Conservation (phyloP, 495 filamentous ascomycete genomes). For the Clavariopsis aquatica region DNA sequence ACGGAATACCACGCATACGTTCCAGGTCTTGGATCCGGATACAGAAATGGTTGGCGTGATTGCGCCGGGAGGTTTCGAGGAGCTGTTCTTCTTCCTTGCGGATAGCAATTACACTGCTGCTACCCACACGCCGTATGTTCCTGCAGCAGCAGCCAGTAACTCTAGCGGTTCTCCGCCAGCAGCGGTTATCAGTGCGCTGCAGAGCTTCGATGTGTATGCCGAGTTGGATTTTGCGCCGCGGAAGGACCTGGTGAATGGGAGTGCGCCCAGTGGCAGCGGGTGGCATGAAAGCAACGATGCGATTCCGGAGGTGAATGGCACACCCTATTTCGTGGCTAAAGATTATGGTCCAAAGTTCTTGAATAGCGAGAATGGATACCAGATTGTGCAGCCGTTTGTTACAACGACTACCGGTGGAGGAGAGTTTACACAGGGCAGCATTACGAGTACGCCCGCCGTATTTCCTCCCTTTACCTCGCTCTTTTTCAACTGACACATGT, state of each 20-base stretch:
- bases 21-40: slow-evolving; percentile 7
- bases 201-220: slow-evolving; percentile 7
- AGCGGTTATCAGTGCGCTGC: not conserved
- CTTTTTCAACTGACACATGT: not conserved
- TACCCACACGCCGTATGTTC: not conserved
- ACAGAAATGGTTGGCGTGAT: not conserved
- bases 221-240: not conserved
- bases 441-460: not conserved
- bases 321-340: slow-evolving; percentile 6
- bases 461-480: not conserved
- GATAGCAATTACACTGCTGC: not conserved
- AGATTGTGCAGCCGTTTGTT: slow-evolving; percentile 13
- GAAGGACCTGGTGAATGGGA: not conserved
- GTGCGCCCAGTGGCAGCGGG: not conserved
- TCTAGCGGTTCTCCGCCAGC: not conserved
- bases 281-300: not conserved
- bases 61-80: not conserved
- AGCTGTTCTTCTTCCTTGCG: slow-evolving; percentile 10
- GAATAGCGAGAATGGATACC: slow-evolving; percentile 1
- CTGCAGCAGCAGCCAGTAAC: not conserved
- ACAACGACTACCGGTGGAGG: not conserved
- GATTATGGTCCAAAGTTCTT: slow-evolving; percentile 14
- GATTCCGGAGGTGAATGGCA: not conserved
- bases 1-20: slow-evolving; percentile 3
- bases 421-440: slow-evolving; percentile 3